Conservation (phyloP, 1,139 yeast species). For the Magnusiomyces suaveolens region DNA sequence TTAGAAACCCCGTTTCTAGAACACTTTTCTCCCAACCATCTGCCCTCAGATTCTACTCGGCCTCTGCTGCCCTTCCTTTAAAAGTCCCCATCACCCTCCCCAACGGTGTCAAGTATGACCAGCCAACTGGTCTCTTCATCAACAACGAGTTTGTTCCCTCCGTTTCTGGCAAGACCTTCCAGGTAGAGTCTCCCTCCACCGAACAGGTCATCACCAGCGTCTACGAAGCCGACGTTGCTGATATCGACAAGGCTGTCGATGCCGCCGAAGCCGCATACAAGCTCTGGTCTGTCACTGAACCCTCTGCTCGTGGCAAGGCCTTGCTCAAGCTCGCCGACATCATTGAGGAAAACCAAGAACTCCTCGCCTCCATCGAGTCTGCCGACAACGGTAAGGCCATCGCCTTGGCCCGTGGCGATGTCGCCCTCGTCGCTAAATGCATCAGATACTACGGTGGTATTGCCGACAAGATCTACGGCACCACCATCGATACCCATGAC, state of each 20-base stretch:
- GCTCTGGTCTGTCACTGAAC: slow-evolving; percentile 39
- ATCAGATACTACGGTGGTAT: slow-evolving; percentile 72
- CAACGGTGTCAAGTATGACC: slow-evolving; percentile 47
- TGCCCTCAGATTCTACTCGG: slow-evolving; percentile 1
- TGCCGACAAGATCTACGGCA: slow-evolving; percentile 69
- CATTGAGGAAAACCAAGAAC: slow-evolving; percentile 50
- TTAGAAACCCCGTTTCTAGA: neutral
- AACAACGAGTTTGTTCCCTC: slow-evolving; percentile 43
- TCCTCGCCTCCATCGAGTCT: slow-evolving; percentile 63
- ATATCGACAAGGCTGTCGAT: slow-evolving; percentile 47
- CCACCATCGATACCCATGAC: slow-evolving; percentile 50
- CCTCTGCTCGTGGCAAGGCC: slow-evolving; percentile 47
- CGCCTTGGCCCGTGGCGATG: slow-evolving; percentile 46
- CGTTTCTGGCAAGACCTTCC: slow-evolving; percentile 41
- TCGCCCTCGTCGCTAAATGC: slow-evolving; percentile 45
- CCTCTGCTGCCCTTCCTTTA: slow-evolving; percentile 7
- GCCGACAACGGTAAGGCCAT: slow-evolving; percentile 75
- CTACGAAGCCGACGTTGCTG: slow-evolving; percentile 44
- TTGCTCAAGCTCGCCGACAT: slow-evolving; percentile 57
- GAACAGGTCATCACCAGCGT: slow-evolving; percentile 44
- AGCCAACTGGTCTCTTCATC: no score
- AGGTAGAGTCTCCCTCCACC: slow-evolving; percentile 50
- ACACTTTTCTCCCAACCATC: neutral
- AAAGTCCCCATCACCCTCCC: slow-evolving; percentile 45
- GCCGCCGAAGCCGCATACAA: slow-evolving; percentile 45